phyloP scores from a whole-genome alignment of 495 filamentous ascomycete species.

The Penicillium taxi region DNA sequence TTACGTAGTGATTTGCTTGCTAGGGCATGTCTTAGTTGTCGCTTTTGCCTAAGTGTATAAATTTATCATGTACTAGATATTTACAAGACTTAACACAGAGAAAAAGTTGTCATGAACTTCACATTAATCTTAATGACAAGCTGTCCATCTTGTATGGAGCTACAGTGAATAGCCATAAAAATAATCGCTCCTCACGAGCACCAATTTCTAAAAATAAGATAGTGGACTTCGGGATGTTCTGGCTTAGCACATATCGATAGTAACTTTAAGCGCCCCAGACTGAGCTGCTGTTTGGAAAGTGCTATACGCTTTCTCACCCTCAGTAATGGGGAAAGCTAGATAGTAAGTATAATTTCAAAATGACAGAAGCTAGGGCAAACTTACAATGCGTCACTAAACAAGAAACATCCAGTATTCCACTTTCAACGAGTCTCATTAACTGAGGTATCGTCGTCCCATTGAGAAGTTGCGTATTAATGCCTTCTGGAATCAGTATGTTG shows the following conservation, averaged over 20 bases:
- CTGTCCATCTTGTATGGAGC: too few species aligned
- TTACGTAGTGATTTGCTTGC: too few species aligned
- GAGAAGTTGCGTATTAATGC: slow-evolving; percentile 38
- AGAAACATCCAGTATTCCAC: slow-evolving; percentile 12
- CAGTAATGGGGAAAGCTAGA: slow-evolving; percentile 8
- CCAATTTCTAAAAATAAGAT: too few species aligned
- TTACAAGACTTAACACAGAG: too few species aligned
- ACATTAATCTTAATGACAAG: too few species aligned
- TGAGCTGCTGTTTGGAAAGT: slow-evolving; percentile 13
- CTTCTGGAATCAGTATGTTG: slow-evolving; percentile 10
- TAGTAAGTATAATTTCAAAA: background rate
- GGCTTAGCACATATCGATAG: slow-evolving; percentile 14
- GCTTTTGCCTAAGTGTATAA: too few species aligned
- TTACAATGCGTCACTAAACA: slow-evolving; percentile 37
- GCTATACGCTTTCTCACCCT: slow-evolving; percentile 9
- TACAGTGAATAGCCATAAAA: too few species aligned
- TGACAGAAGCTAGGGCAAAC: background rate
- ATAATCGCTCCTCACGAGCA: too few species aligned
- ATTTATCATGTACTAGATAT: too few species aligned
- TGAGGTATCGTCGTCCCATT: slow-evolving; percentile 37
- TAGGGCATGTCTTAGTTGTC: too few species aligned
- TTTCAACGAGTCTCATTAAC: slow-evolving; percentile 32
- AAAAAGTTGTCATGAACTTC: too few species aligned
- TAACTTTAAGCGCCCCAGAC: slow-evolving; percentile 18
- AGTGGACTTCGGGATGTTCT: too few species aligned